phyloP scores from a whole-genome alignment of 345 rosid species.

The Ceriops zippeliana region DNA sequence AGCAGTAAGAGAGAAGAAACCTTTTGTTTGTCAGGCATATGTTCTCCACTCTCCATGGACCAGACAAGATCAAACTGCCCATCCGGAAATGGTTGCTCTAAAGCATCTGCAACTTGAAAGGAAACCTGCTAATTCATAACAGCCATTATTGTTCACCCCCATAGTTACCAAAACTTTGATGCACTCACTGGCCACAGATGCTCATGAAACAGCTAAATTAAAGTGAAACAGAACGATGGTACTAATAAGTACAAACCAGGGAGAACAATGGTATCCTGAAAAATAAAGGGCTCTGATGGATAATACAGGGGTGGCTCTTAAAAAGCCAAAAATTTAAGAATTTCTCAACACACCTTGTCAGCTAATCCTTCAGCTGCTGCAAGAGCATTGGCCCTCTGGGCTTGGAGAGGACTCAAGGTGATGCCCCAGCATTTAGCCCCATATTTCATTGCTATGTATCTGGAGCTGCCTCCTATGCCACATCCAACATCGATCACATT shows the following conservation, averaged over 20 bases:
- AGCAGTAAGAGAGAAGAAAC: slow-evolving; percentile 26
- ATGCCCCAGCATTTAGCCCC: slow-evolving; percentile 70
- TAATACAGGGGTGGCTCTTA: no score
- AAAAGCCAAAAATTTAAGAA: not conserved
- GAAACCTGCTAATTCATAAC: slow-evolving; percentile 41
- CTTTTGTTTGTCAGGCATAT: slow-evolving; percentile 84
- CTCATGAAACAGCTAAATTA: no score
- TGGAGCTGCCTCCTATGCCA: slow-evolving; percentile 95
- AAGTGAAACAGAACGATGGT: no score
- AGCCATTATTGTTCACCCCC: no score
- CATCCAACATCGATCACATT: slow-evolving; percentile 89
- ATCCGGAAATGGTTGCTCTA: slow-evolving; percentile 86
- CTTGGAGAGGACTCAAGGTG: slow-evolving; percentile 83
- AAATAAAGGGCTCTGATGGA: no score
- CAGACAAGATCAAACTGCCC: slow-evolving; percentile 75
- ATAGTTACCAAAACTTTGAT: not conserved
- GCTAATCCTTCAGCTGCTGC: slow-evolving; percentile 64
- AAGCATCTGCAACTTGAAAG: slow-evolving; percentile 87
- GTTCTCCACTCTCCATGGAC: slow-evolving; percentile 99
- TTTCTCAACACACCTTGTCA: slow-evolving; percentile 34
- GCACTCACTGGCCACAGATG: not conserved
- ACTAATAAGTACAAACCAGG: no score
- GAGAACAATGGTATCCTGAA: no score
- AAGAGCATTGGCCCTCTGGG: slow-evolving; percentile 68
- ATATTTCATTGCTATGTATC: slow-evolving; percentile 63